Conservation (phyloP, 2,329 filamentous ascomycete species). For the Cladosporium austrohemisphaericum region DNA sequence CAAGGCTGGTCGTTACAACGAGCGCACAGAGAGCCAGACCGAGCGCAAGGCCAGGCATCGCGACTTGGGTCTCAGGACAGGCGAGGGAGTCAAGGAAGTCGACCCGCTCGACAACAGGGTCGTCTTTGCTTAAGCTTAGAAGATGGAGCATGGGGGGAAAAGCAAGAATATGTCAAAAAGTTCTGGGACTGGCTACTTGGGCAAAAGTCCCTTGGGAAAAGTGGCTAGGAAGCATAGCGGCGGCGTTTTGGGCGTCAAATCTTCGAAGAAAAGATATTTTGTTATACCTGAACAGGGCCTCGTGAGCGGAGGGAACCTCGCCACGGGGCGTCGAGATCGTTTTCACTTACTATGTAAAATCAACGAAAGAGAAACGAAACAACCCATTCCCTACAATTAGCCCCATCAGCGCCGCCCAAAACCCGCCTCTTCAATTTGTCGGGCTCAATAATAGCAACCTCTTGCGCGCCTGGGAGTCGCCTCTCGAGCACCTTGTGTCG, state of each 20-base stretch:
- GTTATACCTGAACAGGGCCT: too few species aligned
- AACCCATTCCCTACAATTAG: too few species aligned
- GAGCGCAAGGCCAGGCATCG: constrained; percentile 72
- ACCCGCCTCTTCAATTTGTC: too few species aligned
- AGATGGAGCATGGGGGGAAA: neutral
- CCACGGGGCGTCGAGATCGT: too few species aligned
- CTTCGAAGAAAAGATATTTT: neutral
- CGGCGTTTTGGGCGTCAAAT: constrained; percentile 13
- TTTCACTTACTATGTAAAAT: too few species aligned
- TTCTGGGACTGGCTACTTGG: neutral
- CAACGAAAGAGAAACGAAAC: too few species aligned
- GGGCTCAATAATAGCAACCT: too few species aligned
- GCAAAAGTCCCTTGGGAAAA: neutral
- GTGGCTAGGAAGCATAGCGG: constrained; percentile 13
- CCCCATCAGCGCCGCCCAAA: too few species aligned
- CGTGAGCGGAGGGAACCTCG: too few species aligned
- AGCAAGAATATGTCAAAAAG: neutral
- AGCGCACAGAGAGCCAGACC: constrained; percentile 67
- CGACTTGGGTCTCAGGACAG: constrained; percentile 69
- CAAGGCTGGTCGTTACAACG: constrained; percentile 75
- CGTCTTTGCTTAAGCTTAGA: constrained; percentile 62
- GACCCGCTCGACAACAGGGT: constrained; percentile 72
- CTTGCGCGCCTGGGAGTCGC: too few species aligned
- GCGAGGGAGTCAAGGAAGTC: constrained; percentile 58
- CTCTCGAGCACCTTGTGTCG: too few species aligned